Conservation (phyloP, 2,329 filamentous ascomycete species). For the Dactylellina cionopaga region DNA sequence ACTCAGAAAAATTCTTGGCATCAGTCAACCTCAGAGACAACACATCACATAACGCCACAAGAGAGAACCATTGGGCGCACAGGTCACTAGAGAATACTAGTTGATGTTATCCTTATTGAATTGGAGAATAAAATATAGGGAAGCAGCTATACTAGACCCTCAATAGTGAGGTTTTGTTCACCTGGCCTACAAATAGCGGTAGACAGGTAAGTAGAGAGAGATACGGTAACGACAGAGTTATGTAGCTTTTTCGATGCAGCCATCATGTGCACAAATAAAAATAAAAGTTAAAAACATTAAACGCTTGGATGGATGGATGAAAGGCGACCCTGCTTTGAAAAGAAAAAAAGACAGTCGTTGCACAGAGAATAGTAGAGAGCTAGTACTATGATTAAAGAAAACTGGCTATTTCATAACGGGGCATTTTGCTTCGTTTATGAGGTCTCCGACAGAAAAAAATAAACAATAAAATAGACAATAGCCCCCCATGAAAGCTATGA, state of each 20-base stretch:
- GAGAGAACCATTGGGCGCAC: too few species aligned
- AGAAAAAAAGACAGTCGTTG: constrained; percentile 2
- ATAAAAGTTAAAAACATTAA: background rate
- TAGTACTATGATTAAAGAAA: constrained; percentile 10
- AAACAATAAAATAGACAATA: background rate
- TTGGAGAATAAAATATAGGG: background rate
- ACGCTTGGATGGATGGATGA: background rate
- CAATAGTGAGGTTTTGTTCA: too few species aligned
- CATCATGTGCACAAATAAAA: background rate
- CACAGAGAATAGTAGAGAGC: background rate
- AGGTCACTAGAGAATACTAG: too few species aligned
- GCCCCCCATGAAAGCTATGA: constrained; percentile 27
- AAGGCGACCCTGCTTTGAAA: background rate
- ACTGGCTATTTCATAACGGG: constrained; percentile 27
- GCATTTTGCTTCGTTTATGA: constrained; percentile 28
- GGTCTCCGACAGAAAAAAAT: background rate
- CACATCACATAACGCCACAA: constrained; percentile 6
- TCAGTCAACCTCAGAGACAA: constrained; percentile 27
- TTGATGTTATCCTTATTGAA: too few species aligned
- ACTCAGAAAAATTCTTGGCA: constrained; percentile 39
- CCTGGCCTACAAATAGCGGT: too few species aligned
- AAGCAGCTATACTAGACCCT: background rate
- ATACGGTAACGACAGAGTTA: constrained; percentile 32
- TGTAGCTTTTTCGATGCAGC: constrained; percentile 14
- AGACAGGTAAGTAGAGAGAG: background rate